Percentiles rank a stretch among this genome's conserved stretches.
These are phyloP conservation scores for Colletotrichum echinochloae DNA, from an alignment of 2,329 filamentous ascomycete genomes.

Conservation along the genomic window DNA sequence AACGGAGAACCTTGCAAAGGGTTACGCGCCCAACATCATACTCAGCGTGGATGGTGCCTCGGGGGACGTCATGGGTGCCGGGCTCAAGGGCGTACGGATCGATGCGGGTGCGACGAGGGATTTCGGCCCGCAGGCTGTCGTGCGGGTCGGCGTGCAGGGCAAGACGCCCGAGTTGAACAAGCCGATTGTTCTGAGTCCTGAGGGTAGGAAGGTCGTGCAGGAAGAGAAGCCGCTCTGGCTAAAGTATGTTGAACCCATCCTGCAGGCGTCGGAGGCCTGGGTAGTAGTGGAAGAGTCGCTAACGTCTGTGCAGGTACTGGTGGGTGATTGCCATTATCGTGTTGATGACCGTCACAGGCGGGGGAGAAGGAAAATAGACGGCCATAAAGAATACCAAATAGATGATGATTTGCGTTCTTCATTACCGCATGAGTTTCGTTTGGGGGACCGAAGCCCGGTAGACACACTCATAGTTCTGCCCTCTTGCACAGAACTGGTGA, in stretches of 20 bases:
- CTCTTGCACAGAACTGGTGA: neutral
- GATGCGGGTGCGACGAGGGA: constrained; percentile 74
- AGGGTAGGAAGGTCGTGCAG: constrained; percentile 68
- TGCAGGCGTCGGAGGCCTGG: neutral
- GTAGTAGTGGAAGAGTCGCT: constrained; percentile 45
- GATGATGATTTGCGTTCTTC: constrained; percentile 17
- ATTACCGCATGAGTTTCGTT: neutral
- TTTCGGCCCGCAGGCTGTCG: constrained; percentile 70
- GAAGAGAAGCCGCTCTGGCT: constrained; percentile 75
- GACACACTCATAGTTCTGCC: neutral
- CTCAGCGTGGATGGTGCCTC: constrained; percentile 59
- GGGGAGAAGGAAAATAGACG: constrained; percentile 65
- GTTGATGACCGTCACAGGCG: constrained; percentile 65
- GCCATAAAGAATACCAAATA: constrained; percentile 21
- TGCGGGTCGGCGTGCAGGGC: constrained; percentile 62
- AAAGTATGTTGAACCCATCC: constrained; percentile 62
- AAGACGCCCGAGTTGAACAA: constrained; percentile 71
- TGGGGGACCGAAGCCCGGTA: neutral
- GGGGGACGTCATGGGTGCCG: constrained; percentile 62
- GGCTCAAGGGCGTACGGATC: constrained; percentile 67
- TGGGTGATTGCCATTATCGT: constrained; percentile 69
- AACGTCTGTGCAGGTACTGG: constrained; percentile 68
- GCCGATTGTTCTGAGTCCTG: constrained; percentile 70
- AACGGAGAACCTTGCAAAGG: constrained; percentile 69
- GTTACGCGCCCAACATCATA: constrained; percentile 68